Conservation (phyloP, 257 asterid species). For the Hygrophila difformis region DNA sequence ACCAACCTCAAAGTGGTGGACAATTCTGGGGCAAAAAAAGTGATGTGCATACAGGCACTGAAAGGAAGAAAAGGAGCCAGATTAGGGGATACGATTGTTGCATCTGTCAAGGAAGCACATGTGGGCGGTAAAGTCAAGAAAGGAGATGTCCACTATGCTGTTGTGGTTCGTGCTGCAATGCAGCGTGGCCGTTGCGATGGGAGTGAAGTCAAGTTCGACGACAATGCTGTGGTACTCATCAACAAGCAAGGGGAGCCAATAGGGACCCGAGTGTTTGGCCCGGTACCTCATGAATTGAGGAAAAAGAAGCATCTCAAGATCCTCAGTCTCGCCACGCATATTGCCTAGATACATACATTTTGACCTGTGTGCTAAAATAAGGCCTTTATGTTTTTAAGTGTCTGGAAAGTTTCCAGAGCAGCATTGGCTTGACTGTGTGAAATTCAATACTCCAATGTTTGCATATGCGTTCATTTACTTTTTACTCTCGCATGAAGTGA, state of each 20-base stretch:
- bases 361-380: too few relatives aligned
- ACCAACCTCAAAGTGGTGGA: constrained; percentile 88
- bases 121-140: constrained; percentile 90
- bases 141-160: constrained; percentile 75
- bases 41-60: constrained; percentile 86
- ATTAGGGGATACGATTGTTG: constrained; percentile 76
- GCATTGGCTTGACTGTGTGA: too few relatives aligned
- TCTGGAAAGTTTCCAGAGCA: too few relatives aligned
- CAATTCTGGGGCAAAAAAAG: constrained; percentile 83
- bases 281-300: constrained; percentile 91
- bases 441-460: too few relatives aligned
- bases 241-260: constrained; percentile 92
- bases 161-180: constrained; percentile 95
- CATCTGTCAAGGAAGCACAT: constrained; percentile 87
- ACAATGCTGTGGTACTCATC: constrained; percentile 80
- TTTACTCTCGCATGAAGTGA: too few relatives aligned
- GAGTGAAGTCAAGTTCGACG: constrained; percentile 84
- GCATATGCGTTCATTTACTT: too few relatives aligned
- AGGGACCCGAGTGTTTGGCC: constrained; percentile 87
- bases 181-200: constrained; percentile 77
- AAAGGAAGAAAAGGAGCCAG: constrained; percentile 90
- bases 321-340: constrained; percentile 85
- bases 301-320: constrained; percentile 93
- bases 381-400: too few relatives aligned
- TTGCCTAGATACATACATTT: too few relatives aligned